Evolutionary conservation across 768 basidiomycete genomes (phyloP), one percentile per base, ranked within the genome.

Genomic region (Clitopilus passeckerianus): DNA sequence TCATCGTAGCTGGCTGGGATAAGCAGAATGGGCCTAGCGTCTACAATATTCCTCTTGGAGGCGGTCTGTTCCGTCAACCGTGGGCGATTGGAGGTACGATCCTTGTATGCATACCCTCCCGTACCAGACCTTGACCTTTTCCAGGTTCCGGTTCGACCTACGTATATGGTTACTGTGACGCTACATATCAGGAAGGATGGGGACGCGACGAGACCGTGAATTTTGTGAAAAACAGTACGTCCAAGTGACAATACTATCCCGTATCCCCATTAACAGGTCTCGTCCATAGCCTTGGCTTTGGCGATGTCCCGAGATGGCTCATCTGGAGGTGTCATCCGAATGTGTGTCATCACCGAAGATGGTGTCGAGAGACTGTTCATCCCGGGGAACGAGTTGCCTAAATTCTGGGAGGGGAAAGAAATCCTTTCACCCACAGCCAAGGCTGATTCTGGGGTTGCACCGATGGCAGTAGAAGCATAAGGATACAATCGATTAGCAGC

Each of bases 1-100:
- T 99, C 72, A 98, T 99, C 67, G 94, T 98, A 20, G 97, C 91
- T 10, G 97, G 97, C 0, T 99, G 96, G 95, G 97, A 99, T 74
- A 88, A 86, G 67, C 87, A 93, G 63, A 77, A 73, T 35, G 96
- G 97, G 16, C 91, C 95, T 1, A 91, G 90, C 61, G 95, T 98
- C 23, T 98, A 95, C 76, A 98, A 95, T 71, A 93, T 99, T 61
- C 96, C 97, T 15, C 80, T 99, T 14, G 97, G 97, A 22, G 97
- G 97, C 57, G 97, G 97, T 24, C 77, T 96, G 52, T 98, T 99
- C 85, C 86, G 91, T 61, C 95, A 96, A 66, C 95, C 96, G 6
- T 99, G 97, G 97, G 93, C 96, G 53, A 98, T 99, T 63, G 97
- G 95, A 72, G 95, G 94, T 91, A 68, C 43, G 84, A 71, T 46